Evolutionary conservation across 75 land plant genomes (phyloP), one percentile per base, ranked within the genome.

Genomic region (Isoetes taiwanensis): DNA sequence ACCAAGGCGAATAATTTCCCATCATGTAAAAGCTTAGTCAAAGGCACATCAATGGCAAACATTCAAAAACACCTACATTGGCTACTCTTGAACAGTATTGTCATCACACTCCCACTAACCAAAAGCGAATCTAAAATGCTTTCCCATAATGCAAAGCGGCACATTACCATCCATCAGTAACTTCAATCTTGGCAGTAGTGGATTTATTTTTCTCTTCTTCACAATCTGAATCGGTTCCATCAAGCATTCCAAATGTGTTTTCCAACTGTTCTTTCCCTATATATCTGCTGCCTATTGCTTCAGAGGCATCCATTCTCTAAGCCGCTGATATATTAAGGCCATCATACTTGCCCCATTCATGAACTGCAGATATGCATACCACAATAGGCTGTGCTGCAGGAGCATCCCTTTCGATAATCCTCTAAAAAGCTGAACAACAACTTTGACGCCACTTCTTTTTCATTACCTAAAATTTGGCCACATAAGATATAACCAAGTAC

Each of bases 121-220:
- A 37, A 16, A 19, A 66, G 38, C 9, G 35, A 11, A 2, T 8
- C 14, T 9, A 37, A 37, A 9, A 37, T 37, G 14, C 38, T 4
- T 46, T 19, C 19, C n/a, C n/a, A n/a, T n/a, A n/a, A n/a, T n/a
- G n/a, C n/a, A n/a, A 25, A 11, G 34, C 9, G n/a, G n/a, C 20
- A 64, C 2, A 76, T 30, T 67, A 86, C 93, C 93, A 86, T 59
- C 93, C 93, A 75, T 86, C 93, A 41, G 93, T 86, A 28, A 86
- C 30, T 63, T 82, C 84, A 2, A 86, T 62, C 42, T 52, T 74
- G n/a, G 69, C 58, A 31, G 21, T 24, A 43, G 16, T 34, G 30
- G 24, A 10, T 2, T 23, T 16, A 35, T 39, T 16, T 31, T 33
- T 9, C 9, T 24, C 19, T 35, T 40, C 34, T 38, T 24, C 12